Evolutionary conservation across 2,329 filamentous ascomycete species (phyloP).

Genomic region (Aspergillus sp.): DNA sequence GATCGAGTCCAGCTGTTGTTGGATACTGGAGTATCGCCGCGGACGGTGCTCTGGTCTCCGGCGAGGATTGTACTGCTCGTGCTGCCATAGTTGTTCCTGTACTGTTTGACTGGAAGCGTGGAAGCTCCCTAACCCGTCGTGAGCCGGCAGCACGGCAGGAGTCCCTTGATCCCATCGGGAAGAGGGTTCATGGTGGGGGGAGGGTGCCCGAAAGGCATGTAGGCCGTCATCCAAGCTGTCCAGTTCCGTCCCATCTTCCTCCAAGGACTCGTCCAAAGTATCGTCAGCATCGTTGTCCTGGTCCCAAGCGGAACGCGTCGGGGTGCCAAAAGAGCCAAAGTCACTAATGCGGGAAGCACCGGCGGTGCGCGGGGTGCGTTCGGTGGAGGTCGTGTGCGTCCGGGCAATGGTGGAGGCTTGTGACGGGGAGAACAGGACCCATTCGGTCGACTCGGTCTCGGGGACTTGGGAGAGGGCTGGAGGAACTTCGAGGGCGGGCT

Average conservation of each 20-base stretch:
- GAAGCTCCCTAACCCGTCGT: slow-evolving; percentile 91
- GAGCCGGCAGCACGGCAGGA: slow-evolving; percentile 75
- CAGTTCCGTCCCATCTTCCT: slow-evolving; percentile 68
- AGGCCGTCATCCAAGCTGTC: slow-evolving; percentile 93
- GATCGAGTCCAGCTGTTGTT: slow-evolving; percentile 56
- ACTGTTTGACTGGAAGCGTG: slow-evolving; percentile 60
- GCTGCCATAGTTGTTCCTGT: slow-evolving; percentile 84
- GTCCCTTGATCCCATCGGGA: slow-evolving; percentile 55
- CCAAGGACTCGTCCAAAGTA: slow-evolving; percentile 57
- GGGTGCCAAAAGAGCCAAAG: slow-evolving; percentile 73
- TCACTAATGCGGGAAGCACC: slow-evolving; percentile 76
- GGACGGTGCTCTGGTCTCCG: slow-evolving; percentile 52
- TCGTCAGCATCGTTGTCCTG: slow-evolving; percentile 14
- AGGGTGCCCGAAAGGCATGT: slow-evolving; percentile 75
- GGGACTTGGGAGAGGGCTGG: slow-evolving; percentile 36
- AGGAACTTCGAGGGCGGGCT: slow-evolving; percentile 27
- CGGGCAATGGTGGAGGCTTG: slow-evolving; percentile 66
- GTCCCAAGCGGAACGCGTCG: slow-evolving; percentile 56
- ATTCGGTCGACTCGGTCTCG: slow-evolving; percentile 79
- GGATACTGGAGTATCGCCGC: slow-evolving; percentile 56
- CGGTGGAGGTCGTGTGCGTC: slow-evolving; percentile 65
- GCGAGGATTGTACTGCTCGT: slow-evolving; percentile 79
- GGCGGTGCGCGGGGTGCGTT: slow-evolving; percentile 63
- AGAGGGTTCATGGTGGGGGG: slow-evolving; percentile 42
- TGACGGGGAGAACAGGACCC: slow-evolving; percentile 87